Base-by-base conservation (phyloP, 352 stramenopile species). In the Phytopythium ostracodes region DNA sequence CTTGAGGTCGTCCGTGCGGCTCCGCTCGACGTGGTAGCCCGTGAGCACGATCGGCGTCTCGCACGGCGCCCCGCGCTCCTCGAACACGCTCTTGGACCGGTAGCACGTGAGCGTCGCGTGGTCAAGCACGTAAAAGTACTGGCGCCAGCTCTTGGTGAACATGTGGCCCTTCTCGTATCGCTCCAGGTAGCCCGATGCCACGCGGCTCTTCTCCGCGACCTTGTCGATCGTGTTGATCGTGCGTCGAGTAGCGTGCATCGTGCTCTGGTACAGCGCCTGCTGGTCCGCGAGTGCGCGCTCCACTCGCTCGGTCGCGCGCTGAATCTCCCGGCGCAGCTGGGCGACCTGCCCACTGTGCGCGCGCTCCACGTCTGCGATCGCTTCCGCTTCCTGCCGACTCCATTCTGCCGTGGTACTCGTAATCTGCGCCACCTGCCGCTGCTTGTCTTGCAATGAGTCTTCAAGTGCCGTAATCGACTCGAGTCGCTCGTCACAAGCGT, bases 211-310 rank as follows among this genome's bases (percentile, higher is more conserved):
- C 33, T 79, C 77, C 3, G 77, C 68, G 15, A 92, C 79, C 47
- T 86, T 74, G 59, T 89, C 83, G 42, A 89, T 87, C 49, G 83
- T 90, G 59, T 89, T 86, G 59, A 90, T 89, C 12, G 83, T 92
- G 59, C 70, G 81, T 47, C 83, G 77, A 9, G 80, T 92, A 15
- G 83, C 83, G 31, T 86, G 78, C 83, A 92, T 90, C 4, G 83
- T 92, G 57, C 77, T 85, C 55, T 89, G 80, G 54, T 92, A 90
- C 52, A 92, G 50, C 47, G 70, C 64, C 62, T 89, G 78, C 63
- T 89, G 83, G 12, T 89, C 80, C 2, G 66, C 62, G 56, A 88
- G 58, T 0, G 83, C 83, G 4, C 57, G 50, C 60, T 85, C 75
- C 15, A 92, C 81, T 47, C 75, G 71, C 4, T 68, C 65, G 29